A percentile compares a stretch with the other conserved stretches of the same genome.
Conservation (phyloP, 805 yeast genomes). For the Wickerhamomyces kurtzmanii region DNA sequence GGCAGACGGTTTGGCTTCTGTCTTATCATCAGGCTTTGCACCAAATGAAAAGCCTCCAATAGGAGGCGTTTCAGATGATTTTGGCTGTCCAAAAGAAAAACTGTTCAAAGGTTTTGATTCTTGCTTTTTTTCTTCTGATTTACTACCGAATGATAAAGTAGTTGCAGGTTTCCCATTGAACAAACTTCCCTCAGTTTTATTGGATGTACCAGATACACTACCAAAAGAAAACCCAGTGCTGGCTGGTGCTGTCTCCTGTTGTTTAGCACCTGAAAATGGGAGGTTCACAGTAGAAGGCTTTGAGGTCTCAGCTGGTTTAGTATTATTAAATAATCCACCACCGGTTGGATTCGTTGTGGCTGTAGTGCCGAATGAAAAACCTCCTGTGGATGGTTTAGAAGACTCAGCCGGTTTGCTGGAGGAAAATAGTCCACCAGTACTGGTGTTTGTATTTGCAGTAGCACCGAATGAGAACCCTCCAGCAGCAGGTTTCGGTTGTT, state of each 20-base stretch:
- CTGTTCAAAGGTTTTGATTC: no score
- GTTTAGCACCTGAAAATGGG: neutral
- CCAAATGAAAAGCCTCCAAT: conserved; percentile 14
- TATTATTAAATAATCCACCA: conserved; percentile 4
- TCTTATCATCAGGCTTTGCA: conserved; percentile 6
- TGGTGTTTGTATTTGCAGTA: conserved; percentile 3
- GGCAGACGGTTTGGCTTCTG: conserved; percentile 7
- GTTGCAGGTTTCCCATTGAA: no score
- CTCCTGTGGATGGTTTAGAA: conserved; percentile 1
- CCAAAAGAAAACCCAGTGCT: conserved; percentile 10
- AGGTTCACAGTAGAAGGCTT: no score
- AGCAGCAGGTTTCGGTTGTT: conserved; percentile 3
- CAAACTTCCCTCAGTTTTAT: no score
- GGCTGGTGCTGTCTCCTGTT: conserved; percentile 2
- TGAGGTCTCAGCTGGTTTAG: neutral
- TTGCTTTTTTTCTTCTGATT: conserved; percentile 1
- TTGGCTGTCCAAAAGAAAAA: no score
- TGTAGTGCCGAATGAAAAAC: conserved; percentile 5
- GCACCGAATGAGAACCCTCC: conserved; percentile 18
- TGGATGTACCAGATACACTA: conserved; percentile 2
- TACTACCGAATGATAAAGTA: neutral
- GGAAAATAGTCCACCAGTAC: no score
- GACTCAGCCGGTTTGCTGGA: neutral
- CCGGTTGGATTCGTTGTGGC: conserved; percentile 4
- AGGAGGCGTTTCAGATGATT: conserved; percentile 5